A percentile compares a stretch with the other conserved stretches of the same genome.
Conservation (phyloP, 2,329 filamentous ascomycete genomes). For the Massarina eburnea region DNA sequence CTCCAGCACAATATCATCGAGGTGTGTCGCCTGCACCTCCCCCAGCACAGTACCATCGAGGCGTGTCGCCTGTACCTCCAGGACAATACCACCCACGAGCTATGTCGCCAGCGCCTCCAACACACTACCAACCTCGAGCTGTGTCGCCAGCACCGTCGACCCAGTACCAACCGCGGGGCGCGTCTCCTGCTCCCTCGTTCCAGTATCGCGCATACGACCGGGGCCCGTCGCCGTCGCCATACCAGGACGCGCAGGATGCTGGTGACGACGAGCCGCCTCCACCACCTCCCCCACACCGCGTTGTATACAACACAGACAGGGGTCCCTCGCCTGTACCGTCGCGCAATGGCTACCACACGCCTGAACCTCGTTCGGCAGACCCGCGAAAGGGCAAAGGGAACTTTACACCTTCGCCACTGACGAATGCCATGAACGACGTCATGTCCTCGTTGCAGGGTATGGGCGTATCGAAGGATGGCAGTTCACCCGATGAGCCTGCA, state of each 20-base stretch:
- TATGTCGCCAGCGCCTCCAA: slow-evolving; percentile 30
- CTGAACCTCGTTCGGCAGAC: slow-evolving; percentile 67
- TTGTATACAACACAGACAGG: slow-evolving; percentile 53
- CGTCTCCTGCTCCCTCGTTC: slow-evolving; percentile 37
- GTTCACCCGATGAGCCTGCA: slow-evolving; percentile 57
- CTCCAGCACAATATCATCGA: slow-evolving; percentile 19
- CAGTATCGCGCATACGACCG: slow-evolving; percentile 42
- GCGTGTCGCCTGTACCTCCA: slow-evolving; percentile 28
- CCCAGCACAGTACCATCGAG: slow-evolving; percentile 26
- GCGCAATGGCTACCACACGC: slow-evolving; percentile 55
- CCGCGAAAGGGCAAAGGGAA: slow-evolving; percentile 30
- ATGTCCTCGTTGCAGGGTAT: slow-evolving; percentile 94
- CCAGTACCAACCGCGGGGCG: slow-evolving; percentile 30
- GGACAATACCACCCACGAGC: slow-evolving; percentile 25
- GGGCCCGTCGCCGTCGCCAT: slow-evolving; percentile 45
- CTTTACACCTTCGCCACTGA: slow-evolving; percentile 82
- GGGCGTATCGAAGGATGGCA: slow-evolving; percentile 59
- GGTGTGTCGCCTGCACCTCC: no score
- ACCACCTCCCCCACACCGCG: slow-evolving; percentile 78
- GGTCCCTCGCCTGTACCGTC: slow-evolving; percentile 35
- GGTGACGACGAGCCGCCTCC: slow-evolving; percentile 84
- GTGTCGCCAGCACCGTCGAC: slow-evolving; percentile 32
- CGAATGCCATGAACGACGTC: slow-evolving; percentile 96
- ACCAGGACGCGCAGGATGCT: slow-evolving; percentile 47
- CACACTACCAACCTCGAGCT: slow-evolving; percentile 25